A percentile compares a stretch with the other conserved stretches of the same genome.
These are phyloP conservation scores for Albugo candida DNA, from an alignment of 352 stramenopile species.

Conservation along the genomic window DNA sequence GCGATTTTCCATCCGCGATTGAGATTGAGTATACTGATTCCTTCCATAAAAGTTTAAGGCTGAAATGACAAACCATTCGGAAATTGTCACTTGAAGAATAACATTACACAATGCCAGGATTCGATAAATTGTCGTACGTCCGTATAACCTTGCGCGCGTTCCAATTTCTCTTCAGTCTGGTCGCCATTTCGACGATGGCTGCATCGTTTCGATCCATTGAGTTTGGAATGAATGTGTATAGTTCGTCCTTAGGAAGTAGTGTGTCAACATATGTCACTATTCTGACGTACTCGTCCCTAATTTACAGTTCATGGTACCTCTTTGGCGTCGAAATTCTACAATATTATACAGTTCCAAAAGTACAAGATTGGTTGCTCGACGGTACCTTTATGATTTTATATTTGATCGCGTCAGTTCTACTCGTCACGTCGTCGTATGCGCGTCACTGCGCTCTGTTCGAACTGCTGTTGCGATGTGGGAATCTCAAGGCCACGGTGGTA, in stretches of 20 bases:
- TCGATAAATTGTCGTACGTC: conserved; percentile 4
- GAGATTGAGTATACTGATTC: too few relatives aligned
- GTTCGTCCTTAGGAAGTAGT: too few relatives aligned
- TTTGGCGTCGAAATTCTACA: conserved; percentile 28
- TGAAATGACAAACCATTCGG: too few relatives aligned
- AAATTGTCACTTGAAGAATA: too few relatives aligned
- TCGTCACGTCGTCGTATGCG: conserved; percentile 27
- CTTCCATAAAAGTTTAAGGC: too few relatives aligned
- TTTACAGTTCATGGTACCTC: conserved; percentile 31
- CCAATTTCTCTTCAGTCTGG: conserved; percentile 36
- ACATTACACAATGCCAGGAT: too few relatives aligned
- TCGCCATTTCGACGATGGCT: conserved; percentile 25
- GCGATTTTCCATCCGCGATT: too few relatives aligned
- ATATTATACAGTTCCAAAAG: conserved; percentile 11
- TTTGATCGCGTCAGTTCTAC: conserved; percentile 28
- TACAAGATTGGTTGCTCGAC: conserved; percentile 17
- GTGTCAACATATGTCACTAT: too few relatives aligned
- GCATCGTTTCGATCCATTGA: conserved; percentile 16
- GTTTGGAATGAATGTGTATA: too few relatives aligned
- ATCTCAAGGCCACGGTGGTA: conserved; percentile 20
- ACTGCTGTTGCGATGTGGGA: conserved; percentile 19
- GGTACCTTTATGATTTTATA: conserved; percentile 17
- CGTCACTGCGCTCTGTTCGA: conserved; percentile 17
- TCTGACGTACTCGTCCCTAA: conserved; percentile 37
- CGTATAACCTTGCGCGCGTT: conserved; percentile 21